A percentile compares a stretch with the other conserved stretches of the same genome.
These are phyloP conservation scores for Penicillium sp. DNA, from an alignment of 2,329 filamentous ascomycete species.

Conservation along the genomic window DNA sequence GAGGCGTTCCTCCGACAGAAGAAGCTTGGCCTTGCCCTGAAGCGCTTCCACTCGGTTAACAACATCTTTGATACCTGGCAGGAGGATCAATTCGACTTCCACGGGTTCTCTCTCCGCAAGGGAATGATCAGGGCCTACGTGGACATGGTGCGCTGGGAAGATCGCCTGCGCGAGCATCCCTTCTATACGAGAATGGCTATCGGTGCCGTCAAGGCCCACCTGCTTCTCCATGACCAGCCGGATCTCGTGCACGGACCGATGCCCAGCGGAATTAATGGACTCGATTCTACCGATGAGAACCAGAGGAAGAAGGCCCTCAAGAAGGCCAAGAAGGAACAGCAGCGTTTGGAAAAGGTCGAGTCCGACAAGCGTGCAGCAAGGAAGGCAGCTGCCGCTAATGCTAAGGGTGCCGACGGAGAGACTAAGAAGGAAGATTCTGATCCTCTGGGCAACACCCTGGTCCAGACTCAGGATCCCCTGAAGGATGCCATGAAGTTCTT, in stretches of 20 bases:
- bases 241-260: constrained; percentile 59
- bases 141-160: constrained; percentile 96
- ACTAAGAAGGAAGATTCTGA: constrained; percentile 88
- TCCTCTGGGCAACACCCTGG: constrained; percentile 75
- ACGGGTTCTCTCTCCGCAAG: constrained; percentile 94
- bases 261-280: constrained; percentile 54
- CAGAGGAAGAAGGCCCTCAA: constrained; percentile 85
- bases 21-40: constrained; percentile 80
- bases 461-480: constrained; percentile 77
- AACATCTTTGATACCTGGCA: constrained; percentile 97
- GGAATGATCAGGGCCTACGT: constrained; percentile 93
- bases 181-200: constrained; percentile 86
- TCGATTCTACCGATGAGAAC: constrained; percentile 52
- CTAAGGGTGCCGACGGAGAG: constrained; percentile 55
- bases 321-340: constrained; percentile 81
- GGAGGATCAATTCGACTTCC: constrained; percentile 98
- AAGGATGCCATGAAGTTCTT: constrained; percentile 86
- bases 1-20: constrained; percentile 81
- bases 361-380: constrained; percentile 83
- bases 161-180: constrained; percentile 84
- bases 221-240: constrained; percentile 74
- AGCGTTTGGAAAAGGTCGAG: constrained; percentile 71
- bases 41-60: constrained; percentile 83
- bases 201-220: constrained; percentile 75
- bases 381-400: constrained; percentile 63